phyloP scores from a whole-genome alignment of 2,329 filamentous ascomycete species.

The Amauroascus verrucosus region DNA sequence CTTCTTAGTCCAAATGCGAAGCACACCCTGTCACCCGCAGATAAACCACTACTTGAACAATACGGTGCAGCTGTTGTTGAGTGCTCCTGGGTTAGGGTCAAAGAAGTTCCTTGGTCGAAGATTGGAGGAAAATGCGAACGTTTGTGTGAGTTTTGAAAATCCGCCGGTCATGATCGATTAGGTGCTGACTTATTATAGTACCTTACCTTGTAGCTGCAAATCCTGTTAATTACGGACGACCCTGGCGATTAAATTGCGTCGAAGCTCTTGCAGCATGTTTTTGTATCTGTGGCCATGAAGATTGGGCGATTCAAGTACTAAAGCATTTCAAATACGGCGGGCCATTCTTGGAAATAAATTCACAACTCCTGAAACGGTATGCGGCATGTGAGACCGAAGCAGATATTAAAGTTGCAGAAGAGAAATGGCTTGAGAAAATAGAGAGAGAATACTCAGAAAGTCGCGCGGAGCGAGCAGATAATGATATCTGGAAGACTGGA shows the following conservation, averaged over 20 bases:
- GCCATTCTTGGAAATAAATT: conserved; percentile 85
- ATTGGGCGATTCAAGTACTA: conserved; percentile 81
- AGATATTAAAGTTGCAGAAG: conserved; percentile 71
- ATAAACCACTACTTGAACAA: conserved; percentile 69
- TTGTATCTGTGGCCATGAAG: conserved; percentile 78
- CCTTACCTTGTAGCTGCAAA: conserved; percentile 96
- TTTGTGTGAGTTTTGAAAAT: conserved; percentile 40
- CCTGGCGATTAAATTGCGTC: conserved; percentile 89
- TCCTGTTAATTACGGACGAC: conserved; percentile 91
- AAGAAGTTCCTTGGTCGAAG: conserved; percentile 79
- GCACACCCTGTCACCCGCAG: conserved; percentile 69
- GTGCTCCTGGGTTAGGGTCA: conserved; percentile 88
- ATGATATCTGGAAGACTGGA: conserved; percentile 81
- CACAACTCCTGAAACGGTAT: conserved; percentile 69
- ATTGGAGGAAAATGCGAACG: conserved; percentile 92
- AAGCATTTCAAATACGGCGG: conserved; percentile 79
- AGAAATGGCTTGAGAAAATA: conserved; percentile 78
- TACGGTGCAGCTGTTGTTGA: conserved; percentile 93
- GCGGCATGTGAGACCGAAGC: conserved; percentile 72
- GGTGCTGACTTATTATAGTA: conserved; percentile 36
- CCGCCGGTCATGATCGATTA: background rate
- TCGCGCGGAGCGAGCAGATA: conserved; percentile 47
- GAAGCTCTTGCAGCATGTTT: conserved; percentile 91
- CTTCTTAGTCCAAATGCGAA: conserved; percentile 67
- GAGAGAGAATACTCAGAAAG: conserved; percentile 82